Evolutionary conservation across 306 rosid genomes (phyloP), one percentile per base, ranked within the genome.

Genomic region (Arachis stenosperma): DNA sequence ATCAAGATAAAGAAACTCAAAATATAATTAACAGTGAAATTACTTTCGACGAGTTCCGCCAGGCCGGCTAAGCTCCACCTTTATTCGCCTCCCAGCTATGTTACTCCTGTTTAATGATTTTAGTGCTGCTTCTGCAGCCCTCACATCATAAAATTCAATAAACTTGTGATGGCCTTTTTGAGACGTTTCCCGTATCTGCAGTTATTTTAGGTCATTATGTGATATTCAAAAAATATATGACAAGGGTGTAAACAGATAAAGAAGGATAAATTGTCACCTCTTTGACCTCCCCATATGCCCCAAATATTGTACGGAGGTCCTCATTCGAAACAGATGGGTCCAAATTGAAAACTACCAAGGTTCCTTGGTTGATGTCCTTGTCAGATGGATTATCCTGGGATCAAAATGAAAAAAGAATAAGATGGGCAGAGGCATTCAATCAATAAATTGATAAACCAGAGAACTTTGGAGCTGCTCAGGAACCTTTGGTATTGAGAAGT

Each of bases 51-150:
- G 97, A 66, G 98, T 94, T 82, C 98, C 96, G 42, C 98, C 98
- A 72, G 98, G 98, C 39, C 98, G 97, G 74, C 98, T 94, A 54
- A 96, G 98, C 84, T 94, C 98, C 43, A 94, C 97, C 78, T 94
- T 94, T 82, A 94, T 94, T 51, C 97, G 96, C 78, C 91, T 94
- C 69, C 98, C 98, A 75, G 96, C 97, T 75, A 94, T 94, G 82
- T 91, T 97, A 86, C 96, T 89, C 84, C 98, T 85, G 76, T 94
- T 94, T 73, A 94, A 84, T 77, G 92, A 87, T 78, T 89, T 86
- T 27, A 94, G 92, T 7, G 99, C 99, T 57, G 95, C 92, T 81
- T 94, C 97, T 2, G 99, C 96, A 44, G 88, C 97, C 86, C 99
- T 86, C 77, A 94, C 95, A 50, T 94, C 99, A 84, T 91, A 91